phyloP scores from a whole-genome alignment of 768 basidiomycete genomes.

The Hortiboletus flavorubellus region DNA sequence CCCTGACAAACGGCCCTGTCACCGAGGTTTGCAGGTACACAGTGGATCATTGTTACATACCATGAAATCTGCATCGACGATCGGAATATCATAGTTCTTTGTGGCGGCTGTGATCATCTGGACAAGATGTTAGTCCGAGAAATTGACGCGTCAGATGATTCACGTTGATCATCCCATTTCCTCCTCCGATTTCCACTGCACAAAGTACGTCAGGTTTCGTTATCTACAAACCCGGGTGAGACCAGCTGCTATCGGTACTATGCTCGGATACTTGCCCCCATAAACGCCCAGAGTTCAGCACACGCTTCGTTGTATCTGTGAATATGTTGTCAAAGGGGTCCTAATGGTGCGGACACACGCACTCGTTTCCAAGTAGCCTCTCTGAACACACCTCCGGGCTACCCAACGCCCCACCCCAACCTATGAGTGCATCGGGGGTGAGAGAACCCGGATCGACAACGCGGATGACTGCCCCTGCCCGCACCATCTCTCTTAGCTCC shows the following conservation, averaged over 20 bases:
- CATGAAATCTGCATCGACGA: slow-evolving; percentile 46
- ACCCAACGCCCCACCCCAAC: slow-evolving; percentile 42
- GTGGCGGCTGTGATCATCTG: slow-evolving; percentile 37
- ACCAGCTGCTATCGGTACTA: background rate
- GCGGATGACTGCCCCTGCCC: slow-evolving; percentile 44
- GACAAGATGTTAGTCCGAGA: slow-evolving; percentile 9
- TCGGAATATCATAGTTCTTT: slow-evolving; percentile 37
- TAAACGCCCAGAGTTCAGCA: slow-evolving; percentile 24
- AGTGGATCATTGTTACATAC: slow-evolving; percentile 12
- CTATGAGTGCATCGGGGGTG: slow-evolving; percentile 39
- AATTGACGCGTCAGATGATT: slow-evolving; percentile 6
- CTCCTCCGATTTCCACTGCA: slow-evolving; percentile 41
- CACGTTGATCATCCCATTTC: slow-evolving; percentile 44
- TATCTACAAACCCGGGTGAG: slow-evolving; percentile 21
- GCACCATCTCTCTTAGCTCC: slow-evolving; percentile 48
- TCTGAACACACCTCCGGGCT: slow-evolving; percentile 39
- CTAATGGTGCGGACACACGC: background rate
- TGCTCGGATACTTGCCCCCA: slow-evolving; percentile 20
- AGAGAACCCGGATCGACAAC: slow-evolving; percentile 46
- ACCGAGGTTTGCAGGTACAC: background rate
- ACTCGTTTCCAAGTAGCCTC: slow-evolving; percentile 38
- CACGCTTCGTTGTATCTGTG: slow-evolving; percentile 35
- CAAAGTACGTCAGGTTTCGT: slow-evolving; percentile 35
- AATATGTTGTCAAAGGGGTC: background rate
- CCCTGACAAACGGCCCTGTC: slow-evolving; percentile 26